A percentile compares a stretch with the other conserved stretches of the same genome.
phyloP scores from a whole-genome alignment of 352 stramenopile genomes.

The Globisporangium paroecandrum region DNA sequence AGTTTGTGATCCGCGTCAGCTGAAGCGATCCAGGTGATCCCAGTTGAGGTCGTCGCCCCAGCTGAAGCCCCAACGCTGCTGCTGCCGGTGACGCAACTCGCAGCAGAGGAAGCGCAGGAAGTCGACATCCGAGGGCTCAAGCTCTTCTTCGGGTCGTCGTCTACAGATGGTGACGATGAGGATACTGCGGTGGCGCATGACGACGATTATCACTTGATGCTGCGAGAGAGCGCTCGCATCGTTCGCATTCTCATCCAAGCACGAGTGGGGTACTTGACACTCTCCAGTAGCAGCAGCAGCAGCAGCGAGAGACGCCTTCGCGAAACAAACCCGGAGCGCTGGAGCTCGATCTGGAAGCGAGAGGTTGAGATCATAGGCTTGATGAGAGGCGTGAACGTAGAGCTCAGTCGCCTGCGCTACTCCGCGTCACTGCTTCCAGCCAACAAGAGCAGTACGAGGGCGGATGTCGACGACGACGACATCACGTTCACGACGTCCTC shows the following conservation, averaged over 20 bases:
- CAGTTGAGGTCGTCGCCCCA: constrained; percentile 10
- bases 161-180: neutral
- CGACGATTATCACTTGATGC: neutral
- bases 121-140: constrained; percentile 14
- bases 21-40: neutral
- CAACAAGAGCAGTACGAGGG: neutral
- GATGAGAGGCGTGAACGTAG: constrained; percentile 4
- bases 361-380: constrained; percentile 9
- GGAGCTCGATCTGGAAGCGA: constrained; percentile 6
- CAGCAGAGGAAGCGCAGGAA: constrained; percentile 3
- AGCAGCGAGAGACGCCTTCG: neutral
- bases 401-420: constrained; percentile 13
- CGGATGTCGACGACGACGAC: neutral
- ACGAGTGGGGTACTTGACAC: constrained; percentile 9
- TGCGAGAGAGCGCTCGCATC: neutral
- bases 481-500: constrained; percentile 10
- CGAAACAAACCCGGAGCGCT: neutral
- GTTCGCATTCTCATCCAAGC: constrained; percentile 8
- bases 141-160: constrained; percentile 1
- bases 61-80: constrained; percentile 7
- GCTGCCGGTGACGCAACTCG: constrained; percentile 7
- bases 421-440: neutral
- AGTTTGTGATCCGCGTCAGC: constrained; percentile 1
- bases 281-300: neutral
- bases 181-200: neutral